phyloP scores from a whole-genome alignment of 148 eudicot species.

The Vaccinium myrtillus region DNA sequence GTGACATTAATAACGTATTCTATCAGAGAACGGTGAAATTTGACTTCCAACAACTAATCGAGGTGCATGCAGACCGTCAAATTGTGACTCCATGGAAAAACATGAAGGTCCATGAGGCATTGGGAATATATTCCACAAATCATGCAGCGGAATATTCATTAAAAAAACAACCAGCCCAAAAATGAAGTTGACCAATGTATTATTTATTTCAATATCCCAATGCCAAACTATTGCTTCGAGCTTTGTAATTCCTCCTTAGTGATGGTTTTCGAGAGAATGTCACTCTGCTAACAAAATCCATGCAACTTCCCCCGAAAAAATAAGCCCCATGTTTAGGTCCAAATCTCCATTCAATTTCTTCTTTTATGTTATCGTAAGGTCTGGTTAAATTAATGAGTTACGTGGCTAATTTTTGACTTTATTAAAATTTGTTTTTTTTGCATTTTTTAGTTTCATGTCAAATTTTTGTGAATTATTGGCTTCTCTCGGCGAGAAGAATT shows the following conservation, averaged over 20 bases:
- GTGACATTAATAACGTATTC: neutral
- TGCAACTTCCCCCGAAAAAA: neutral
- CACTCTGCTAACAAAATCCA: neutral
- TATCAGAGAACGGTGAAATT: neutral
- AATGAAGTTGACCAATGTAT: neutral
- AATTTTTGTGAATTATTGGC: too few relatives aligned
- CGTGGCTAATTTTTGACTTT: too few relatives aligned
- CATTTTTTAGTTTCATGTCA: too few relatives aligned
- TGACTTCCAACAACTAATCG: neutral
- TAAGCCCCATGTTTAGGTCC: too few relatives aligned
- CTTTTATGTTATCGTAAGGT: too few relatives aligned
- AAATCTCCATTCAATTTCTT: neutral
- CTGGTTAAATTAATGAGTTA: too few relatives aligned
- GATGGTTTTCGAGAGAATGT: constrained; percentile 10
- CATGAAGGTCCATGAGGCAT: neutral
- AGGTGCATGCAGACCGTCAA: neutral
- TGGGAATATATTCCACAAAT: neutral
- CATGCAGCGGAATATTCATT: neutral
- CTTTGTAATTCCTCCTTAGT: neutral
- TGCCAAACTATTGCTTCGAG: neutral
- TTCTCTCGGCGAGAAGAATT: too few relatives aligned
- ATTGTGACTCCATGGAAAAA: neutral
- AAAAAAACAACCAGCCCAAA: neutral
- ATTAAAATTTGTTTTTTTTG: too few relatives aligned
- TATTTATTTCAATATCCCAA: neutral